Evolutionary conservation across 78 protist genomes (phyloP), one percentile per base, ranked within the genome.

Genomic region (Anaeramoeba flamelloides): DNA sequence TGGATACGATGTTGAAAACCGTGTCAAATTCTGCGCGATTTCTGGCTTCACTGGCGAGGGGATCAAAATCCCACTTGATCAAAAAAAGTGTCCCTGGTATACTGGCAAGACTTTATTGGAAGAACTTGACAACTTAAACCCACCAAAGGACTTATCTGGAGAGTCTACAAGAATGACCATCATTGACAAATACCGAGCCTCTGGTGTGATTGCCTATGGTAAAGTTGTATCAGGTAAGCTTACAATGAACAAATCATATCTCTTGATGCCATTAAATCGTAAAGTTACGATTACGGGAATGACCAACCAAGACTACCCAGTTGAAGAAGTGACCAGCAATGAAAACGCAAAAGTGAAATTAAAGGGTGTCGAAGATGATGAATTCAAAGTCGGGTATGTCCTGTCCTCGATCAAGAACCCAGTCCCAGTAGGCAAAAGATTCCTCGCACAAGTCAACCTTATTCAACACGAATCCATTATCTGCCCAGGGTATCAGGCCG

Each of bases 41-140:
- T 88, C 97, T 1, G 98, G 97, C 36, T 81, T 81, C 38, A 38
- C 86, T 22, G 94, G 96, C n/a, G n/a, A n/a, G n/a, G n/a, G n/a
- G n/a, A n/a, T n/a, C n/a, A n/a, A n/a, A n/a, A 0, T 30, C 1
- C 77, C 88, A 89, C 83, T 83, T 95, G 79, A 88, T 78, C 3
- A 82, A 78, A 36, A 8, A 89, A 36, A 31, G 1, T 2, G 30
- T 17, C 2, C 75, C 77, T 36, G 69, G 69, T 53, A 53, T 53
- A 53, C 69, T 53, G 69, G 69, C 8, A 8, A 8, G 8, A 53
- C 69, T 53, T 17, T 53, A 26, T 53, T 53, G 17, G 69, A 53
- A 53, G 8, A 53, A 26, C 8, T 53, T 53, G 69, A 53, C 17
- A 8, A 53, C 8, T 26, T 53, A 26, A 8, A 53, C 8, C 69